Base-by-base conservation (phyloP, 257 asterid species). In the Lantana camara region DNA sequence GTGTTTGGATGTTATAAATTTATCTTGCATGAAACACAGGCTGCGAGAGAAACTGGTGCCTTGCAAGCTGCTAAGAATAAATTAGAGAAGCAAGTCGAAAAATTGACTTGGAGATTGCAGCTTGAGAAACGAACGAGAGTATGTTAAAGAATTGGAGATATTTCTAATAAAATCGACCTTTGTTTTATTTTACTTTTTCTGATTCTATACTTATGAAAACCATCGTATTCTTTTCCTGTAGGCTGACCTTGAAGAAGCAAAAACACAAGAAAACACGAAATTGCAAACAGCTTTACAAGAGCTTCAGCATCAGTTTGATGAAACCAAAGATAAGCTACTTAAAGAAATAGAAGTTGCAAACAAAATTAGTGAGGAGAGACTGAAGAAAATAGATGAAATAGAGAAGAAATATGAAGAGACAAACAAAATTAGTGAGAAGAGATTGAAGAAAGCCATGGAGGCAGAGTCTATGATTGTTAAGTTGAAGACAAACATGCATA, bases 51-150 rank as follows among this genome's bases (percentile, higher is more conserved):
- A 82, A 94, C 99, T 46, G 99, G 97, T 70, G 99, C 99, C 69
- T 89, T 94, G 53, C 96, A 94, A 83, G 99, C 97, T 75, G 99
- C 99, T 71, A 94, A 94, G 83, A 94, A 88, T 76, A 94, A 94
- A 71, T 81, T 94, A 70, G 99, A 94, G 93, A 94, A 94, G 89
- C 96, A 90, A 82, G 97, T 94, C 70, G 99, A 94, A 78, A 97
- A 94, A 71, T 71, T 94, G 74, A 94, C 96, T 64, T 94, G 99
- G 99, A 85, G 99, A 80, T 67, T 94, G 61, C 99, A 94, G 83
- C 88, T 94, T 52, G 99, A 94, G 89, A 90, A 90, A 75, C 94
- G 97, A 77, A 94, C 90, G 93, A 84, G 97, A 73, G 99, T 94
- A 70, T 64, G 88, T 70, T 61, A 27, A 52, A 38, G 40, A 40